Conservation (phyloP, 139 green algal species). For the Spirogloea muscicola region DNA sequence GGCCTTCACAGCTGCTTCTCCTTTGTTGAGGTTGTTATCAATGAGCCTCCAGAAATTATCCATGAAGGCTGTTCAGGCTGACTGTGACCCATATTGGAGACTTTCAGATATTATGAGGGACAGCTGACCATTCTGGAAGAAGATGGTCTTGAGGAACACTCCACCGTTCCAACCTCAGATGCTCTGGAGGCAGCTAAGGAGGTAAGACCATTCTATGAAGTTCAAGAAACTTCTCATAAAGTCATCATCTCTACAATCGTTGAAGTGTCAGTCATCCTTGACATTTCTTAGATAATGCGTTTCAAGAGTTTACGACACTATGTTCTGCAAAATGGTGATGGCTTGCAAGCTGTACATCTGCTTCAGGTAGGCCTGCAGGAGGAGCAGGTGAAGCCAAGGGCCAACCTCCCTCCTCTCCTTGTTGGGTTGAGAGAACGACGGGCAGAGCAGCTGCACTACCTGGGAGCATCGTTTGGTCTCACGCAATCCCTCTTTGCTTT, state of each 20-base stretch:
- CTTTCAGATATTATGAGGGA: slow-evolving; percentile 16
- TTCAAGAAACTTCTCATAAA: too few relatives aligned
- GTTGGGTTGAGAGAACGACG: slow-evolving; percentile 67
- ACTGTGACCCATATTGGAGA: too few relatives aligned
- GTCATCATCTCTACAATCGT: too few relatives aligned
- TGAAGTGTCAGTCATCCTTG: too few relatives aligned
- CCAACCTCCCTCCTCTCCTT: slow-evolving; percentile 83
- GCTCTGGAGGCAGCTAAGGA: background rate
- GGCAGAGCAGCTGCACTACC: slow-evolving; percentile 86
- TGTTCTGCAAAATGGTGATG: background rate
- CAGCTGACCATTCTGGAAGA: slow-evolving; percentile 7
- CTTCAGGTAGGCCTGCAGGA: slow-evolving; percentile 56
- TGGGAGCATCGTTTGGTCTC: slow-evolving; percentile 90
- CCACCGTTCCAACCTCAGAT: background rate
- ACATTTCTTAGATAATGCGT: too few relatives aligned
- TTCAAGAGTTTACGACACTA: background rate
- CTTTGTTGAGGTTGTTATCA: too few relatives aligned
- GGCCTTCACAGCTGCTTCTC: too few relatives aligned
- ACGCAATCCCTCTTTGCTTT: slow-evolving; percentile 88
- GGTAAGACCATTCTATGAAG: background rate
- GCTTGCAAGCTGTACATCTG: background rate
- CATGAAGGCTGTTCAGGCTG: too few relatives aligned
- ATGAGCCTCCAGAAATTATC: too few relatives aligned
- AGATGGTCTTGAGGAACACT: background rate
- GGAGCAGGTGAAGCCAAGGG: slow-evolving; percentile 73